phyloP scores from a whole-genome alignment of 2,329 filamentous ascomycete genomes.

The Hymenoscyphus linearis region DNA sequence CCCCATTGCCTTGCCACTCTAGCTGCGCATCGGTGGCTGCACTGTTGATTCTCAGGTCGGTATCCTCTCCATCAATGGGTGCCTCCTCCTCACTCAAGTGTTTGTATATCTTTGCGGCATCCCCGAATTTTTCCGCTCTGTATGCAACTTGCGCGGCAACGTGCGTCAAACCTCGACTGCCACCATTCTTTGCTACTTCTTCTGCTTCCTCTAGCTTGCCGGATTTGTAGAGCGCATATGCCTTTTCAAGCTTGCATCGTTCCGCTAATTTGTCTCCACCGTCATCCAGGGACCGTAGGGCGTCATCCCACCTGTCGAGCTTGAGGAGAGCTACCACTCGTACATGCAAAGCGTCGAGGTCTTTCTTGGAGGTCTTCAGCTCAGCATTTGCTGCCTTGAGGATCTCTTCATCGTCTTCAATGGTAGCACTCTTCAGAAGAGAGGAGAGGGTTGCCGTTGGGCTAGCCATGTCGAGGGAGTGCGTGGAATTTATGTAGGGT shows the following conservation, averaged over 20 bases:
- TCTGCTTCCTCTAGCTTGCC: constrained; percentile 63
- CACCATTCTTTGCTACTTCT: constrained; percentile 25
- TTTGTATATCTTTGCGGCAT: constrained; percentile 59
- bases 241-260: constrained; percentile 61
- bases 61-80: constrained; percentile 55
- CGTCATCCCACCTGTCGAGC: constrained; percentile 77
- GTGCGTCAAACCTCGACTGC: constrained; percentile 37
- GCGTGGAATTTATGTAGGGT: neutral
- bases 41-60: constrained; percentile 73
- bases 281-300: constrained; percentile 61
- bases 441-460: constrained; percentile 29
- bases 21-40: constrained; percentile 67
- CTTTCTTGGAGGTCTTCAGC: constrained; percentile 54
- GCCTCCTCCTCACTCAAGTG: constrained; percentile 45
- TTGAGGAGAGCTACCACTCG: constrained; percentile 72
- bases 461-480: constrained; percentile 27
- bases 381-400: constrained; percentile 59
- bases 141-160: constrained; percentile 66
- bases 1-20: constrained; percentile 54
- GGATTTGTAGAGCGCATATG: constrained; percentile 80
- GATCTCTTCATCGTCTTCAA: constrained; percentile 69
- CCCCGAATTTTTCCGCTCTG: constrained; percentile 66
- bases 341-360: constrained; percentile 57
- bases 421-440: constrained; percentile 46
- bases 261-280: constrained; percentile 56